Evolutionary conservation across 805 yeast genomes (phyloP), one percentile per base, ranked within the genome.

Genomic region (Yamadazyma laniorum): DNA sequence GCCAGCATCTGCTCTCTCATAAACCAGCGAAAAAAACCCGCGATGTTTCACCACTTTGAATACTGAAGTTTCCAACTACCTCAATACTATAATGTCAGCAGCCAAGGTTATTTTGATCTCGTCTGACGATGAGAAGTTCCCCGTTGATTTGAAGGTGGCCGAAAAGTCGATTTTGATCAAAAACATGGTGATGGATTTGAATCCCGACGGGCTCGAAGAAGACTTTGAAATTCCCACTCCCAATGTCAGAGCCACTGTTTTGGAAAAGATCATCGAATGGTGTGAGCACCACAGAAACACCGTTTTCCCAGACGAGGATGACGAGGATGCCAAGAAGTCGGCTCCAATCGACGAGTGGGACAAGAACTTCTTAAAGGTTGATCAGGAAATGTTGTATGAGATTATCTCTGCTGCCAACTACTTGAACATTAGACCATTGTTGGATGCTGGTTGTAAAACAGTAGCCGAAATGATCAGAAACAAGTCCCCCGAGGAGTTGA

Each of bases 281-380:
- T 89, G 96, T 53, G 95, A 85, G 56, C 91, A 90, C 60, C 96
- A 90, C 70, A 85, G 82, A 60, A 88, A 86, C 59, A 75, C 83
- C 9, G 70, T 70, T 15, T 81, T 81, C 64, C 85, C 86, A 13
- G 87, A 80, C 44, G 79, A 75, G 30, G 89, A 82, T 36, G 95
- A 87, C 45, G 89, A 83, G 40, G 95, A 86, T 49, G 76, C 86
- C 18, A 80, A 84, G 58, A 86, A 85, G 55, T 74, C 89, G 16
- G 88, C 90, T 2, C 96, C 95, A 3, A 88, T 90, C 34, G 90
- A 84, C 44, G 88, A 88, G 30, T 90, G 97, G 97, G 98, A 90
- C 65, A 85, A 85, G 59, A 86, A 85, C 60, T 90, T 90, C 61
- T 75, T 90, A 53, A 85, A 86, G 56, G 96, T 91, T 23, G 97